These are phyloP conservation scores for Plasmodium cynomolgi DNA, from an alignment of 169 alveolate genomes.

Conservation along the genomic window DNA sequence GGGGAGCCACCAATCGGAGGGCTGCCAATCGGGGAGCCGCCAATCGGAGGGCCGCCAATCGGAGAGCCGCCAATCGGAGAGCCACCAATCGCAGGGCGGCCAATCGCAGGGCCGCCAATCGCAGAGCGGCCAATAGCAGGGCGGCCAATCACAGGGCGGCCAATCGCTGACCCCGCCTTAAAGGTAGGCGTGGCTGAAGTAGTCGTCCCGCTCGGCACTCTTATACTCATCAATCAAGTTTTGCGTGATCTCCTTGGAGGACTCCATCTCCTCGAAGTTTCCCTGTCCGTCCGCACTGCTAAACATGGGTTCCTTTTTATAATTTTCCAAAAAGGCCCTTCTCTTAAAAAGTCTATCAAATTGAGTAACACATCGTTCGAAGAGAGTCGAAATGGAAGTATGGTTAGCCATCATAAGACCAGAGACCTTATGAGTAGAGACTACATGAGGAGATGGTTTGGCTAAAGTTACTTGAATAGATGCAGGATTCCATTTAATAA, in stretches of 20 bases:
- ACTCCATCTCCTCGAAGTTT: slow-evolving; percentile 92
- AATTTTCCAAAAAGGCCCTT: slow-evolving; percentile 98
- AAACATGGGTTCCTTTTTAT: slow-evolving; percentile 90
- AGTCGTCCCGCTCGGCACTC: slow-evolving; percentile 97
- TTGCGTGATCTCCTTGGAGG: slow-evolving; percentile 91
- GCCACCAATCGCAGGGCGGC: too few relatives aligned
- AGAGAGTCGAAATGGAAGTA: slow-evolving; percentile 95
- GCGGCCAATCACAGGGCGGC: too few relatives aligned
- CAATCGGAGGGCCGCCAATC: too few relatives aligned
- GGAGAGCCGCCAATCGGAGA: too few relatives aligned
- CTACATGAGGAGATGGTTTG: slow-evolving; percentile 96
- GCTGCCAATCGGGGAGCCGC: too few relatives aligned
- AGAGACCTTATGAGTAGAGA: slow-evolving; percentile 95
- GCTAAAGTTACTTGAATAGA: slow-evolving; percentile 97
- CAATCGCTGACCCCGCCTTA: not conserved
- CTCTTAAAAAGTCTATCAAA: slow-evolving; percentile 94
- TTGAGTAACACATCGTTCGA: slow-evolving; percentile 93
- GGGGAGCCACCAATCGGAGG: not conserved
- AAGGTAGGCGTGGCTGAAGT: slow-evolving; percentile 78
- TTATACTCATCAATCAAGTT: slow-evolving; percentile 96
- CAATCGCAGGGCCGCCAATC: too few relatives aligned
- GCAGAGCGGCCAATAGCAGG: too few relatives aligned
- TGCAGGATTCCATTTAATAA: slow-evolving; percentile 99
- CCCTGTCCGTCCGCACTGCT: slow-evolving; percentile 90
- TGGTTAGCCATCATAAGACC: slow-evolving; percentile 99